These are phyloP conservation scores for Diaporthe batatas DNA, from an alignment of 2,329 filamentous ascomycete species.

Conservation along the genomic window DNA sequence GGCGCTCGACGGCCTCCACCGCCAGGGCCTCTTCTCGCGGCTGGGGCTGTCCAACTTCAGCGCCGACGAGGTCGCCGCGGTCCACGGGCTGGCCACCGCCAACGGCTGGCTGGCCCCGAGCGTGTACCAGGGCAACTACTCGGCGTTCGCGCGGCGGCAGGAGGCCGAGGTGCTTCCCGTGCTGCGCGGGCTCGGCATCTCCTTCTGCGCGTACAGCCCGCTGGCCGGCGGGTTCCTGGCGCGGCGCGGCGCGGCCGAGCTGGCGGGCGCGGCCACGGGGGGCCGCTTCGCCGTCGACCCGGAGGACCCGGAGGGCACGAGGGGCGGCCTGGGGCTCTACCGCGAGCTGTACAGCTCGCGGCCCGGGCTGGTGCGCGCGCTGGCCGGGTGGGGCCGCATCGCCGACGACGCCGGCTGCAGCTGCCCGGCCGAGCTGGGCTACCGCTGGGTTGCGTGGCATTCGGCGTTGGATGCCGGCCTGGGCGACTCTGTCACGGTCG, in stretches of 20 bases:
- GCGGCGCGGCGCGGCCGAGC: neutral
- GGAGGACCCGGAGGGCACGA: neutral
- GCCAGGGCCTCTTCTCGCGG: slow-evolving; percentile 2
- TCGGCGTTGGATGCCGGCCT: neutral
- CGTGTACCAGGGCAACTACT: slow-evolving; percentile 8
- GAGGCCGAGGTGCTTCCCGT: neutral
- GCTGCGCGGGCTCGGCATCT: neutral
- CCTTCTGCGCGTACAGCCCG: slow-evolving; percentile 4
- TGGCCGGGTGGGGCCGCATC: slow-evolving; percentile 8
- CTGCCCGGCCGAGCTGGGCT: neutral
- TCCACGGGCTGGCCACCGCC: neutral
- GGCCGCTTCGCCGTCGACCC: neutral
- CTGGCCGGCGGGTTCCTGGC: slow-evolving; percentile 1
- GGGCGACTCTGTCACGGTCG: neutral
- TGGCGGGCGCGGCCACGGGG: neutral
- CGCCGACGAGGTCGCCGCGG: neutral
- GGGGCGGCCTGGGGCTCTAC: slow-evolving; percentile 4
- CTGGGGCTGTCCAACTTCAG: slow-evolving; percentile 1
- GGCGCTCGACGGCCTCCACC: slow-evolving; percentile 3
- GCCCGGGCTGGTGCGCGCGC: neutral
- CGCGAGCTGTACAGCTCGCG: slow-evolving; percentile 1
- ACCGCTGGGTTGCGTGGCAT: slow-evolving; percentile 4
- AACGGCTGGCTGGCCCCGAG: slow-evolving; percentile 8
- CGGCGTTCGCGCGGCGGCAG: neutral
- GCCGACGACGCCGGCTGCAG: slow-evolving; percentile 10